A percentile compares a stretch with the other conserved stretches of the same genome.
Evolutionary conservation across 164 flowering plant genomes (phyloP).

Genomic region (Nymphaea thermarum): DNA sequence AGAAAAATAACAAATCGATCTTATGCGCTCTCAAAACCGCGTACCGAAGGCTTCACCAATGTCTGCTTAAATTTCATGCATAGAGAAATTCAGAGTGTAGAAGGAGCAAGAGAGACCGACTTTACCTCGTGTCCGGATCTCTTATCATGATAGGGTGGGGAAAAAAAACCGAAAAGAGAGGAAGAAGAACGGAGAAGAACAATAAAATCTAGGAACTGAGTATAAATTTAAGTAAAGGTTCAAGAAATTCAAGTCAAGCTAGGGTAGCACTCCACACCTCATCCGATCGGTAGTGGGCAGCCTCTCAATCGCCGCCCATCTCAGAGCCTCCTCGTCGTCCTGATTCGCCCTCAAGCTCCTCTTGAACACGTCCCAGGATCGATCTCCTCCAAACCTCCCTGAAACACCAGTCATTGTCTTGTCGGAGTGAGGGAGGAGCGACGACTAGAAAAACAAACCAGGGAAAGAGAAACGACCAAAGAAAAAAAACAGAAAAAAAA

Average conservation of each 20-base stretch:
- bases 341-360: constrained; percentile 17
- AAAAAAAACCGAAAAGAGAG: too few species aligned
- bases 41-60: neutral
- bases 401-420: constrained; percentile 6
- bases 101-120: neutral
- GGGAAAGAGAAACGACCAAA: too few species aligned
- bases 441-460: too few species aligned
- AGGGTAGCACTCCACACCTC: constrained; percentile 33
- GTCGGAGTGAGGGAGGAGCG: too few species aligned
- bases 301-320: constrained; percentile 67
- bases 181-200: too few species aligned
- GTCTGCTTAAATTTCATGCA: neutral
- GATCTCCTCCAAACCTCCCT: constrained; percentile 21
- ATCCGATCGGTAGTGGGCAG: constrained; percentile 55
- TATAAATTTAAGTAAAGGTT: too few species aligned
- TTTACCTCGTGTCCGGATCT: neutral
- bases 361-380: constrained; percentile 19
- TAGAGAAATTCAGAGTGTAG: neutral
- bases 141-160: neutral
- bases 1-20: neutral
- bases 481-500: too few species aligned
- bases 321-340: constrained; percentile 54
- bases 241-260: too few species aligned
- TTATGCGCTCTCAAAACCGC: neutral
- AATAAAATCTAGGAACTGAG: too few species aligned